phyloP scores from a whole-genome alignment of 2,329 filamentous ascomycete species.

The Penicillium capsulatum region DNA sequence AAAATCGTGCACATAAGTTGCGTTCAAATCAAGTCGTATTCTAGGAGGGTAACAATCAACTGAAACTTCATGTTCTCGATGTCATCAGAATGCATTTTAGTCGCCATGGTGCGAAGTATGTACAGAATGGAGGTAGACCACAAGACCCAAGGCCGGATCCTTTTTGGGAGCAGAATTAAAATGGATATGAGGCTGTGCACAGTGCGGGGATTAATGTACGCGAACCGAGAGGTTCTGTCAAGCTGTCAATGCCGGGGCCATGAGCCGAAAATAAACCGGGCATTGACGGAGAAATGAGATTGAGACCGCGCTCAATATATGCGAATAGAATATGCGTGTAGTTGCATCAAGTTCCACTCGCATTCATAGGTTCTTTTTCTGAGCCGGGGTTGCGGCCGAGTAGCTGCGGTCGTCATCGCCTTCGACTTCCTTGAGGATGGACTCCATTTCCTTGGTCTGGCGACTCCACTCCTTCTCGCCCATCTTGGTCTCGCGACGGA shows the following conservation, averaged over 20 bases:
- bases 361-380: constrained; percentile 37
- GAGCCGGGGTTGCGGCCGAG: constrained; percentile 17
- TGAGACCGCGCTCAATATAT: no score
- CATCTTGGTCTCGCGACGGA: constrained; percentile 82
- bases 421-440: constrained; percentile 69
- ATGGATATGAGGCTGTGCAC: no score
- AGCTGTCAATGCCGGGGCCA: background rate
- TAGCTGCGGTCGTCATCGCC: constrained; percentile 50
- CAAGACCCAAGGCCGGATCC: no score
- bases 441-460: constrained; percentile 72
- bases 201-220: background rate
- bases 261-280: no score
- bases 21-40: no score
- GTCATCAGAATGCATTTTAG: no score
- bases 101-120: background rate
- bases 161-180: no score
- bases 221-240: background rate
- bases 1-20: background rate
- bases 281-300: no score
- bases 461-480: constrained; percentile 71
- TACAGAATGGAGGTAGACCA: background rate
- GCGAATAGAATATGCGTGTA: background rate
- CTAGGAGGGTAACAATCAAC: no score
- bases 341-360: no score
- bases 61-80: no score